These are phyloP conservation scores for Penicillium aurantiogriseum DNA, from an alignment of 2,329 filamentous ascomycete species.

Conservation along the genomic window DNA sequence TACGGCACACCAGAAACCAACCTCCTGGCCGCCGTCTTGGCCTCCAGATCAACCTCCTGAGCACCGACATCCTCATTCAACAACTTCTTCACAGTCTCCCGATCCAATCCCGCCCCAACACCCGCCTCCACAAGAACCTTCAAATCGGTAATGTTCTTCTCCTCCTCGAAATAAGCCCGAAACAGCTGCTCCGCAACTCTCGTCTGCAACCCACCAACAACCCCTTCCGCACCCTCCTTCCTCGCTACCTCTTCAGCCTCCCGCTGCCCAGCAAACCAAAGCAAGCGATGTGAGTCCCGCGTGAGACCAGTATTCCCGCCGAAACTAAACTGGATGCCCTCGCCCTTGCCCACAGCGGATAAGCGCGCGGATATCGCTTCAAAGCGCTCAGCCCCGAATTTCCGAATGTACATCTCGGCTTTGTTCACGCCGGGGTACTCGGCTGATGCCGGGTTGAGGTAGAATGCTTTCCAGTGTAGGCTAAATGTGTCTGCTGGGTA, in stretches of 20 bases:
- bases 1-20: slow-evolving; percentile 69
- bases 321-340: slow-evolving; percentile 72
- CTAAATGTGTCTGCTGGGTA: slow-evolving; percentile 70
- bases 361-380: slow-evolving; percentile 59
- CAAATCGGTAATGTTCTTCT: slow-evolving; percentile 61
- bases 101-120: slow-evolving; percentile 54
- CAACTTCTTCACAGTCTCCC: slow-evolving; percentile 54
- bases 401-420: slow-evolving; percentile 57
- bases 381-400: slow-evolving; percentile 63
- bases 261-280: slow-evolving; percentile 65
- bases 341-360: slow-evolving; percentile 55
- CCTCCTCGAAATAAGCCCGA: slow-evolving; percentile 63
- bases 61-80: slow-evolving; percentile 56
- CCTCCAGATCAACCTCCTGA: slow-evolving; percentile 59
- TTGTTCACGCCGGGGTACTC: slow-evolving; percentile 52
- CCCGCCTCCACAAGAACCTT: slow-evolving; percentile 55
- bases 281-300: slow-evolving; percentile 72
- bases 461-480: slow-evolving; percentile 75
- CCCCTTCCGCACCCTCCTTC: slow-evolving; percentile 18
- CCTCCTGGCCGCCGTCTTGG: slow-evolving; percentile 51
- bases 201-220: slow-evolving; percentile 53
- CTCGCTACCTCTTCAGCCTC: slow-evolving; percentile 15
- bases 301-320: slow-evolving; percentile 72
- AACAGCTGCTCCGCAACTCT: slow-evolving; percentile 63
- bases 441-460: slow-evolving; percentile 68